Evolutionary conservation across 2,329 filamentous ascomycete genomes (phyloP).

Genomic region (Alternaria metachromatica): DNA sequence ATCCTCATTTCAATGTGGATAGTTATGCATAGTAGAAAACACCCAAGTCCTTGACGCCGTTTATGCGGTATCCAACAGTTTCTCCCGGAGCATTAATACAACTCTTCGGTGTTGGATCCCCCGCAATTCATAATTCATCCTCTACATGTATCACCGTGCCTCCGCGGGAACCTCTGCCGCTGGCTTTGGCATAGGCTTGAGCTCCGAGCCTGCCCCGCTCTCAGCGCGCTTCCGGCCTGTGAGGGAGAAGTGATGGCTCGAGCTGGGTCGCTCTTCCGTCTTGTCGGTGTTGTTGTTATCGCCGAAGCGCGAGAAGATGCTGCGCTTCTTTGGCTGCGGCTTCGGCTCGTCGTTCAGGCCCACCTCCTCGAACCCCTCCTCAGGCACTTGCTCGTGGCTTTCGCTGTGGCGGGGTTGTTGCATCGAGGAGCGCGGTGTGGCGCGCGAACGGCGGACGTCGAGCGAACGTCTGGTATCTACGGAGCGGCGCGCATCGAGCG

Average conservation of each 20-base stretch:
- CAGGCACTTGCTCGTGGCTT: slow-evolving; percentile 66
- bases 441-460: slow-evolving; percentile 56
- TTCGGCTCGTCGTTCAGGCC: slow-evolving; percentile 80
- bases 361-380: slow-evolving; percentile 89
- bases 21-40: not conserved
- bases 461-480: slow-evolving; percentile 73
- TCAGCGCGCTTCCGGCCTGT: slow-evolving; percentile 74
- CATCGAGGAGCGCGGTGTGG: slow-evolving; percentile 67
- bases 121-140: slow-evolving; percentile 2
- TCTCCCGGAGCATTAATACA: not conserved
- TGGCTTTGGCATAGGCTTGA: slow-evolving; percentile 66
- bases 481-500: slow-evolving; percentile 69
- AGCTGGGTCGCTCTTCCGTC: slow-evolving; percentile 52
- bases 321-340: slow-evolving; percentile 70
- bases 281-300: slow-evolving; percentile 55
- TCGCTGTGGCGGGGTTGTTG: slow-evolving; percentile 65
- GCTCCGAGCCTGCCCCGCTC: slow-evolving; percentile 72
- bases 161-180: slow-evolving; percentile 33
- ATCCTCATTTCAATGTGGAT: not conserved
- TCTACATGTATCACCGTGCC: slow-evolving; percentile 22
- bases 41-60: not conserved
- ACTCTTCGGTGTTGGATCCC: not conserved
- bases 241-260: slow-evolving; percentile 66
- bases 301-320: slow-evolving; percentile 82
- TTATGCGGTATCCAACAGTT: not conserved